These are phyloP conservation scores for Boletus vermiculosoides DNA, from an alignment of 768 basidiomycete species.

Conservation along the genomic window DNA sequence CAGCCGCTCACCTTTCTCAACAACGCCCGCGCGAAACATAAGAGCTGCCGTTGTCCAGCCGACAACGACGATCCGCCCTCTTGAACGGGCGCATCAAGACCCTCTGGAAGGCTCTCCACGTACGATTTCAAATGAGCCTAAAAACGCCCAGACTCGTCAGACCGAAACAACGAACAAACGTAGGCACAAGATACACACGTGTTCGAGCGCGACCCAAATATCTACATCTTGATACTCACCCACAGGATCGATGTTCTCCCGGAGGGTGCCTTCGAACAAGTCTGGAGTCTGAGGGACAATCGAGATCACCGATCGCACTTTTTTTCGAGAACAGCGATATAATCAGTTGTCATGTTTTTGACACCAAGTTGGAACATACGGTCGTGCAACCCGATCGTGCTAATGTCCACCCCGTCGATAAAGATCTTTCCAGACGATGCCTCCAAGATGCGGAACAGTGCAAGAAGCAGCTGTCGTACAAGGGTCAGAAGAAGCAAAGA, in stretches of 20 bases:
- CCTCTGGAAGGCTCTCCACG: constrained; percentile 60
- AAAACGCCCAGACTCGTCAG: neutral
- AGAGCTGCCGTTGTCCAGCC: constrained; percentile 80
- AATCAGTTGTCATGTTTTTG: neutral
- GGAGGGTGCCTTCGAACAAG: constrained; percentile 68
- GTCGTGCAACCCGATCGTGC: constrained; percentile 72
- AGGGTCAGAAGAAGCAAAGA: neutral
- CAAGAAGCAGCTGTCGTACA: constrained; percentile 51
- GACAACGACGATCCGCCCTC: constrained; percentile 84
- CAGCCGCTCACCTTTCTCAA: constrained; percentile 57
- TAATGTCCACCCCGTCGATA: constrained; percentile 77
- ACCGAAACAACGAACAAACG: too few relatives aligned
- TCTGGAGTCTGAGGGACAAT: constrained; percentile 85
- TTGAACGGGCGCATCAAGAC: constrained; percentile 68
- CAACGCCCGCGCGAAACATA: constrained; percentile 87
- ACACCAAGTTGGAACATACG: constrained; percentile 11
- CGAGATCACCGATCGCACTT: constrained; percentile 72
- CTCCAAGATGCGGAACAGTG: constrained; percentile 78
- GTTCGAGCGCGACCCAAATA: constrained; percentile 84
- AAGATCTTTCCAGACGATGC: constrained; percentile 62
- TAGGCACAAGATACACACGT: constrained; percentile 35
- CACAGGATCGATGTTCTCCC: constrained; percentile 89
- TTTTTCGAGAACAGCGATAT: neutral
- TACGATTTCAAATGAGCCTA: constrained; percentile 70
- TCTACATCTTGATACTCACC: constrained; percentile 71